phyloP scores from a whole-genome alignment of 2,329 filamentous ascomycete genomes.

The Scedosporium aurantiacum region DNA sequence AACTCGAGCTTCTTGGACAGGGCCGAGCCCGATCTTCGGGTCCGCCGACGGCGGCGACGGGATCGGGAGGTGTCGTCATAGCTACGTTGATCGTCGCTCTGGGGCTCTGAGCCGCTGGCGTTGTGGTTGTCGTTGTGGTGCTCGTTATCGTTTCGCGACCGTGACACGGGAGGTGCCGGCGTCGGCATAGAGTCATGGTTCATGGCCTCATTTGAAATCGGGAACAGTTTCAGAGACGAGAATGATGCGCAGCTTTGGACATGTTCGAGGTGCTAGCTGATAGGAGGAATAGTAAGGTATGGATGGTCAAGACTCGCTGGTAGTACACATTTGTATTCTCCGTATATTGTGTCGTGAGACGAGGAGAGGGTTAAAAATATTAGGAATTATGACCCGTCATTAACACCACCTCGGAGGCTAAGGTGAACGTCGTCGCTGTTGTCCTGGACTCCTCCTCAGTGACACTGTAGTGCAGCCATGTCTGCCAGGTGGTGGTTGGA shows the following conservation, averaged over 20 bases:
- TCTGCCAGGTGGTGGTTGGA: too few relatives aligned
- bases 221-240: background rate
- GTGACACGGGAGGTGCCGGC: conserved; percentile 19
- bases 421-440: too few relatives aligned
- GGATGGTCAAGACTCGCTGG: too few relatives aligned
- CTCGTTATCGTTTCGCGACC: conserved; percentile 3
- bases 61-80: conserved; percentile 1
- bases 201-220: conserved; percentile 26
- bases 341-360: too few relatives aligned
- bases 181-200: conserved; percentile 37
- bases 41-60: conserved; percentile 21
- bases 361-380: too few relatives aligned
- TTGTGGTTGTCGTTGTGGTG: background rate
- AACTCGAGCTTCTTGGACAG: conserved; percentile 49
- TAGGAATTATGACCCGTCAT: too few relatives aligned
- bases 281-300: background rate
- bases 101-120: background rate
- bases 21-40: conserved; percentile 27
- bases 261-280: background rate
- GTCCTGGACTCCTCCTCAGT: too few relatives aligned
- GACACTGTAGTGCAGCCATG: too few relatives aligned
- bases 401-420: too few relatives aligned
- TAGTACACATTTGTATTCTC: too few relatives aligned
- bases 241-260: background rate
- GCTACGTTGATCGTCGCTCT: background rate